Percentiles rank a stretch among this genome's conserved stretches.
Conservation (phyloP, 805 yeast species). For the Candida easanensis region DNA sequence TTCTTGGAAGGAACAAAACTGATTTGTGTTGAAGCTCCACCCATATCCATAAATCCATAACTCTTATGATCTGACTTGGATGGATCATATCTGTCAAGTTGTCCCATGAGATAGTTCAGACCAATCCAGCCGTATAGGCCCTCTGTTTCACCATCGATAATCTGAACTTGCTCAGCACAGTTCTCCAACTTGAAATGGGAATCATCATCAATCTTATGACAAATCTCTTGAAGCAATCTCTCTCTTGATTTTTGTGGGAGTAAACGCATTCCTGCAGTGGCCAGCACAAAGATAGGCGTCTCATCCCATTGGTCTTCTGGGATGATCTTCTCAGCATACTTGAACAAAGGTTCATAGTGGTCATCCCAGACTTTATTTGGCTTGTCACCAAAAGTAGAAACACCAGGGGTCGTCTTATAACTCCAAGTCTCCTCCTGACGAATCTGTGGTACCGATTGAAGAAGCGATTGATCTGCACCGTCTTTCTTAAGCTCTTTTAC, state of each 20-base stretch:
- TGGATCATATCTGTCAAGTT: conserved; percentile 48
- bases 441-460: conserved; percentile 66
- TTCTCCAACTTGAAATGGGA: conserved; percentile 51
- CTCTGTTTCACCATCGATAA: conserved; percentile 92
- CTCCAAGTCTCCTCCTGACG: conserved; percentile 67
- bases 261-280: conserved; percentile 96
- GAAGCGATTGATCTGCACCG: conserved; percentile 29
- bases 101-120: conserved; percentile 76
- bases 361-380: conserved; percentile 61
- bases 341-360: conserved; percentile 65
- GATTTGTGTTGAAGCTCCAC: conserved; percentile 96
- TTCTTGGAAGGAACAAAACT: conserved; percentile 80
- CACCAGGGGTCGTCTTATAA: conserved; percentile 75
- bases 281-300: conserved; percentile 88
- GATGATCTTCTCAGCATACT: conserved; percentile 66
- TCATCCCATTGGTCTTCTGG: conserved; percentile 57
- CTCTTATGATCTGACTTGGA: conserved; percentile 45
- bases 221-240: conserved; percentile 56
- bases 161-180: conserved; percentile 72
- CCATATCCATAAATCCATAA: conserved; percentile 97
- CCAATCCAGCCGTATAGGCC: conserved; percentile 97
- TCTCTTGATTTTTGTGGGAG: conserved; percentile 52
- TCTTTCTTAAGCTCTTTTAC: conserved; percentile 23
- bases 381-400: conserved; percentile 61
- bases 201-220: conserved; percentile 50